These are phyloP conservation scores for Diaporthe longicolla DNA, from an alignment of 2,329 filamentous ascomycete species.

Conservation along the genomic window DNA sequence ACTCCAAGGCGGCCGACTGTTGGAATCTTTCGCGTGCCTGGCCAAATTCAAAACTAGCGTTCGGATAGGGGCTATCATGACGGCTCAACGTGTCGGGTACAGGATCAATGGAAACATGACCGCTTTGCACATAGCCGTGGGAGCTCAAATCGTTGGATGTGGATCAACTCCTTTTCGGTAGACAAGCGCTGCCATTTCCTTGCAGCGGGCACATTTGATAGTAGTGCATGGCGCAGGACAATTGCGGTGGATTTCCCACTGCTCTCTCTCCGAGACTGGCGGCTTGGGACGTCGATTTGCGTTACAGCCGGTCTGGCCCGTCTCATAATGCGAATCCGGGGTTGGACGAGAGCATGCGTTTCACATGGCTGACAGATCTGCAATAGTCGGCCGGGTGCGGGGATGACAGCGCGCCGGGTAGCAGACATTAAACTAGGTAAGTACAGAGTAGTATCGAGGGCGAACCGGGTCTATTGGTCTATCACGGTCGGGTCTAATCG, in stretches of 20 bases:
- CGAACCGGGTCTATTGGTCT: conserved; percentile 26
- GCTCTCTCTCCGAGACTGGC: neutral
- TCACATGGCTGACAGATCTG: conserved; percentile 10
- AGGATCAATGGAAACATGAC: neutral
- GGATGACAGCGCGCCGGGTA: neutral
- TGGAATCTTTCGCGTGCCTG: neutral
- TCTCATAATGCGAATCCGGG: neutral
- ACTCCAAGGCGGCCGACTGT: conserved; percentile 9
- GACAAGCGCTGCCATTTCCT: neutral
- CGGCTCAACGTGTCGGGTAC: neutral
- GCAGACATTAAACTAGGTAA: neutral
- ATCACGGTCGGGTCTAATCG: conserved; percentile 19
- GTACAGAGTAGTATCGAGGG: conserved; percentile 6
- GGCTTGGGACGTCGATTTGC: too few species aligned
- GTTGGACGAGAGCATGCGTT: neutral
- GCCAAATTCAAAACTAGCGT: neutral
- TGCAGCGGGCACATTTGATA: neutral
- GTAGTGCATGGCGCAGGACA: neutral
- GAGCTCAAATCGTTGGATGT: too few species aligned
- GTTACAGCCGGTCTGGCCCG: conserved; percentile 7
- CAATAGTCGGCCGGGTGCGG: conserved; percentile 6
- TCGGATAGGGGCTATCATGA: neutral
- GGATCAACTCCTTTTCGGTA: neutral
- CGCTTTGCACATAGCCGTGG: too few species aligned
- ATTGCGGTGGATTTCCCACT: neutral